These are phyloP conservation scores for Pichia exigua DNA, from an alignment of 805 yeast genomes.

Conservation along the genomic window DNA sequence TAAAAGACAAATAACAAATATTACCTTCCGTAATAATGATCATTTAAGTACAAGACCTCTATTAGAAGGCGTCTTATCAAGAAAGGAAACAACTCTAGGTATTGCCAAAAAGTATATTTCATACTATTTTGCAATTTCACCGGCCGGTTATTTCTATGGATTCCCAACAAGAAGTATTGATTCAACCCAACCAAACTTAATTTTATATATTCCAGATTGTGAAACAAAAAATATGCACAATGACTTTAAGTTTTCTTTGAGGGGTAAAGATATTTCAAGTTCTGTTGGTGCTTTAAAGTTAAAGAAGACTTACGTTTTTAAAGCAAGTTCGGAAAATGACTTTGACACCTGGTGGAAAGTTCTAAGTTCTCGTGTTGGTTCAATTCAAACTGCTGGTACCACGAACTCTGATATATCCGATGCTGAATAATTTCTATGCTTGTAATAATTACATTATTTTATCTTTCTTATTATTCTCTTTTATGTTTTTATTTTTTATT, in stretches of 20 bases:
- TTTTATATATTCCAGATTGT: slow-evolving; percentile 41
- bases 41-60: slow-evolving; percentile 37
- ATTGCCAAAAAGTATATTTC: slow-evolving; percentile 33
- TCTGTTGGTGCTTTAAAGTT: slow-evolving; percentile 27
- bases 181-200: slow-evolving; percentile 35
- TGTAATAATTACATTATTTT: neutral
- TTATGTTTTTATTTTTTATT: too few species aligned
- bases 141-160: slow-evolving; percentile 37
- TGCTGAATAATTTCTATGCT: neutral
- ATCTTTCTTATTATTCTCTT: too few species aligned
- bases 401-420: neutral
- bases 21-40: slow-evolving; percentile 33
- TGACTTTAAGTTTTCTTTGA: slow-evolving; percentile 32
- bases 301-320: slow-evolving; percentile 30
- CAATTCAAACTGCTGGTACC: neutral
- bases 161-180: slow-evolving; percentile 39
- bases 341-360: slow-evolving; percentile 39
- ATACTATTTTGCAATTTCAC: slow-evolving; percentile 41
- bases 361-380: slow-evolving; percentile 25
- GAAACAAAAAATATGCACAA: slow-evolving; percentile 21
- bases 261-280: slow-evolving; percentile 29
- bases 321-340: slow-evolving; percentile 38
- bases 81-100: slow-evolving; percentile 35
- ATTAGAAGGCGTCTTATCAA: slow-evolving; percentile 38
- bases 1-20: slow-evolving; percentile 31